Percentiles rank a stretch among this genome's conserved stretches.
These are phyloP conservation scores for Akanthomyces dipterigenus DNA, from an alignment of 2,329 filamentous ascomycete species.

Conservation along the genomic window DNA sequence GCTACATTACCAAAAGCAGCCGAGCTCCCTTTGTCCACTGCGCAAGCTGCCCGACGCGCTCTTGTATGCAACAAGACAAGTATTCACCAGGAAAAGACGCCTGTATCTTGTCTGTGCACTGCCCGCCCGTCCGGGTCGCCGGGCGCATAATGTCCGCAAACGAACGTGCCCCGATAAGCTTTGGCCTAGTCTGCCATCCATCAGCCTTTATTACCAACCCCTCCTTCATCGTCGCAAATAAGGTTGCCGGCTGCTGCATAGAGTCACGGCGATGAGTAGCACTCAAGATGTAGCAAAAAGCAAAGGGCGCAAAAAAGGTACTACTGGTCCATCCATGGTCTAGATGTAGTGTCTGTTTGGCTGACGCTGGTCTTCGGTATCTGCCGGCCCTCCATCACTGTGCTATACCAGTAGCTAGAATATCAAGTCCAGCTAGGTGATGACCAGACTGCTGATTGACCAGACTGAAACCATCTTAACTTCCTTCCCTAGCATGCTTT, in stretches of 20 bases:
- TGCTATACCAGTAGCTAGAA: not conserved
- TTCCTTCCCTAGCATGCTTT: not conserved
- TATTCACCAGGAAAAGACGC: not conserved
- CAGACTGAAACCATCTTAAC: not conserved
- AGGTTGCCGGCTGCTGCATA: not conserved
- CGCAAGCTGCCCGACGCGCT: too few species aligned
- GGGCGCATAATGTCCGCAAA: not conserved
- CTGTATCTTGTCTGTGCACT: not conserved
- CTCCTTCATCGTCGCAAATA: not conserved
- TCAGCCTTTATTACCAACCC: not conserved
- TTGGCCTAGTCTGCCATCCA: not conserved
- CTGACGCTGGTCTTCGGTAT: not conserved
- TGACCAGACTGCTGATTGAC: not conserved
- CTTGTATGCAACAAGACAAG: too few species aligned
- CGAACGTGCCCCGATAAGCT: constrained; percentile 1
- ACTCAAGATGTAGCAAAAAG: not conserved
- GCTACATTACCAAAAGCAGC: too few species aligned
- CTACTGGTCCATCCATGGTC: too few species aligned
- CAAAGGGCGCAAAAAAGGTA: too few species aligned
- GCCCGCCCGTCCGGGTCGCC: not conserved
- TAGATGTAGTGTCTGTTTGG: not conserved
- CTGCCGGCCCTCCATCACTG: not conserved
- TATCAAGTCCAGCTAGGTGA: not conserved
- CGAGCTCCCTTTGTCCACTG: too few species aligned
- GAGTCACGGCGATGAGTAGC: too few species aligned